Evolutionary conservation across 2,329 filamentous ascomycete species (phyloP), one percentile per base, ranked within the genome.

Genomic region (Xylariaceae sp.): DNA sequence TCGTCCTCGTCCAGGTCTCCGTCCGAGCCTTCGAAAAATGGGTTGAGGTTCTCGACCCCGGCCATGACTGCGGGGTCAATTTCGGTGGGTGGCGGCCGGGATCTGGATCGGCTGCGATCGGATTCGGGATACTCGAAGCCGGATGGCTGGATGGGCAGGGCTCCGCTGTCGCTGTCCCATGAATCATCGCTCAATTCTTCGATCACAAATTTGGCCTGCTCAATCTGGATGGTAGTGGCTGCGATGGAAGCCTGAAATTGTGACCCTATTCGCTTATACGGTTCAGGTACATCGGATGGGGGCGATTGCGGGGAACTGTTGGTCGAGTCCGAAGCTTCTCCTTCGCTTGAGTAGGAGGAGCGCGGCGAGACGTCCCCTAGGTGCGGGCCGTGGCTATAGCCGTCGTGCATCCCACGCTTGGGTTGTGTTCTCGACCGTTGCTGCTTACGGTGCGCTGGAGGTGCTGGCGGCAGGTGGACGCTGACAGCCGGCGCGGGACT

Each of bases 361-460:
- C 44, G 51, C 21, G 55, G 55, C 12, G 53, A 58, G 26, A 57
- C 48, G 31, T 56, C 51, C 40, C 55, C 55, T 21, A 47, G 44
- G 25, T 47, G 48, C 18, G 47, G 46, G 19, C 38, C 43, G 32
- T 46, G 50, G 29, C 37, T 44, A 28, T 52, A 52, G 24, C 45
- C 51, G 37, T 57, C 56, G 36, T 51, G 49, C 18, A 42, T 49
- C 18, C 54, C 53, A 35, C 52, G 49, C 22, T 55, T 31, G n/a
- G 59, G 57, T 28, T 45, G 51, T 29, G 62, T 61, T 19, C 52
- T 55, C 21, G 53, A 47, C 27, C 49, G 47, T 31, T 52, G 43
- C n/a, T n/a, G n/a, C n/a, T n/a, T n/a, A n/a, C n/a, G n/a, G n/a
- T n/a, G n/a, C n/a, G n/a, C n/a, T n/a, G n/a, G n/a, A n/a, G n/a